Conservation (phyloP, 1,284 basidiomycete genomes). For the Ganoderma lingzhi region DNA sequence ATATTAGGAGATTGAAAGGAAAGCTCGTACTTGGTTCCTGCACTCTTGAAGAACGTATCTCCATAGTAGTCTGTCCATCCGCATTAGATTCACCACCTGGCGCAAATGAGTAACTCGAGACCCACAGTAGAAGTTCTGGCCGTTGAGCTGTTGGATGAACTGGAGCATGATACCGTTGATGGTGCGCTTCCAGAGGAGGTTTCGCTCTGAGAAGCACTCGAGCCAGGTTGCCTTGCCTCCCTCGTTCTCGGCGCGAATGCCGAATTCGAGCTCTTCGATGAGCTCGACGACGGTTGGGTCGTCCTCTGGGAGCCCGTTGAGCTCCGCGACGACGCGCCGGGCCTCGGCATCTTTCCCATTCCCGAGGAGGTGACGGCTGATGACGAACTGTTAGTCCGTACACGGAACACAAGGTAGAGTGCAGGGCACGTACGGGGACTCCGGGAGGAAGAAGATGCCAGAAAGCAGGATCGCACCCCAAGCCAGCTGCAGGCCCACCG, state of each 20-base stretch:
- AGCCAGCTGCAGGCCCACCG: constrained; percentile 71
- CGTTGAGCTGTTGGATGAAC: constrained; percentile 83
- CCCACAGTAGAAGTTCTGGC: constrained; percentile 79
- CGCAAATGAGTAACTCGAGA: constrained; percentile 10
- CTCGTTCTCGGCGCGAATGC: constrained; percentile 74
- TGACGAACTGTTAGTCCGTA: not conserved
- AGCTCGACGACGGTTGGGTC: constrained; percentile 69
- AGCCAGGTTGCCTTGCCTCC: constrained; percentile 82
- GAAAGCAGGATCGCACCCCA: constrained; percentile 74
- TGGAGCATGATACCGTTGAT: constrained; percentile 84
- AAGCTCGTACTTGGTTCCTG: constrained; percentile 62
- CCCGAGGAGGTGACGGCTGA: constrained; percentile 69
- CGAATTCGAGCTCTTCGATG: constrained; percentile 76
- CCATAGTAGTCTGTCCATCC: constrained; percentile 72
- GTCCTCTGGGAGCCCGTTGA: constrained; percentile 70
- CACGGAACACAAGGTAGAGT: not conserved
- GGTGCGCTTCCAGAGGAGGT: constrained; percentile 76
- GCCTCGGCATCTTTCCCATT: constrained; percentile 62
- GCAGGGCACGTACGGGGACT: constrained; percentile 71
- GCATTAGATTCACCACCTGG: not conserved
- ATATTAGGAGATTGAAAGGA: not conserved
- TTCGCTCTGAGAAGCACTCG: constrained; percentile 79
- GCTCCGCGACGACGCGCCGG: constrained; percentile 64
- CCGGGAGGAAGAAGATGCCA: constrained; percentile 80
- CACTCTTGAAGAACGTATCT: constrained; percentile 84